A percentile compares a stretch with the other conserved stretches of the same genome.
phyloP scores from a whole-genome alignment of 805 yeast species.

The Ogataea trehaloabstinens region DNA sequence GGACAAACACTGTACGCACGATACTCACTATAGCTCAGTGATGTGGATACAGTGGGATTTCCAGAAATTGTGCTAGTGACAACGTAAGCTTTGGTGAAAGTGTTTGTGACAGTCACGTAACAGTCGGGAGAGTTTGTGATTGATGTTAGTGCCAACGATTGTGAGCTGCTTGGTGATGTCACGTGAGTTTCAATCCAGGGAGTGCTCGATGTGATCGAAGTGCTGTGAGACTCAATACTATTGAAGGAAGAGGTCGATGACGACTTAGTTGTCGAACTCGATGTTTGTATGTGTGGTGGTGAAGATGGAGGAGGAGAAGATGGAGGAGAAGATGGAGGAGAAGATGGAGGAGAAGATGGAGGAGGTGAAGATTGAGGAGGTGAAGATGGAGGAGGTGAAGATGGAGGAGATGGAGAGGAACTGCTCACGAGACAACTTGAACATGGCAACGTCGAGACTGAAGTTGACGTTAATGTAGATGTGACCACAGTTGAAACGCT shows the following conservation, averaged over 20 bases:
- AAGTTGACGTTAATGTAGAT: neutral
- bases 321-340: neutral
- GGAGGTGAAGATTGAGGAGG: neutral
- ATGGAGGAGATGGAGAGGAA: constrained; percentile 2
- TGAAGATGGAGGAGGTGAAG: neutral
- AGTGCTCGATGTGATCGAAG: neutral
- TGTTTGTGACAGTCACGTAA: constrained; percentile 1
- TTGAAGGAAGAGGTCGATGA: neutral
- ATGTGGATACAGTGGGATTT: neutral
- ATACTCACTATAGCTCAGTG: neutral
- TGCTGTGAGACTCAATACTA: neutral
- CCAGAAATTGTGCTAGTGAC: constrained; percentile 1
- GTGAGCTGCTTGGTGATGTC: no score
- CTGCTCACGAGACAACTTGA: no score
- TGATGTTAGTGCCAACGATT: neutral
- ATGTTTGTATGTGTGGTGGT: neutral
- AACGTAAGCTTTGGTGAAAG: neutral
- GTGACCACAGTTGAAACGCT: no score
- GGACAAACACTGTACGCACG: constrained; percentile 1
- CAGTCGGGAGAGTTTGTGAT: constrained; percentile 1
- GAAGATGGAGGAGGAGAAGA: neutral
- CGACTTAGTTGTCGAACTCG: neutral
- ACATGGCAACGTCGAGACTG: constrained; percentile 4
- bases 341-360: neutral
- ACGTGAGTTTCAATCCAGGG: no score